Conservation (phyloP, 768 basidiomycete species). For the Peribolospora baueri region DNA sequence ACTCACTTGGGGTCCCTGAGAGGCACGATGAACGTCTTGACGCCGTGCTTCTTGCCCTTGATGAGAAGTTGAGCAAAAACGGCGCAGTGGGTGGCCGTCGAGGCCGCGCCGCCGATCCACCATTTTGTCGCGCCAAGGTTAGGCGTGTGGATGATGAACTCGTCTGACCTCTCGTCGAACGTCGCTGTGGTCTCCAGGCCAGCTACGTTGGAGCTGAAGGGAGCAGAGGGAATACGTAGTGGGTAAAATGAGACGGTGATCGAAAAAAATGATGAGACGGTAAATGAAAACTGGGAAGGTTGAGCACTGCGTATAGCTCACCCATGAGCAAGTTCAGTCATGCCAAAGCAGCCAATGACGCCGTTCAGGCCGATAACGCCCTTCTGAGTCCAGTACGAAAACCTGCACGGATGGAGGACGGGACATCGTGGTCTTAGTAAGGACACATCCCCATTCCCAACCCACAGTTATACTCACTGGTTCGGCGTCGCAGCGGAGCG, state of each 20-base stretch:
- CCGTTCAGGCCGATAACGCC: constrained; percentile 24
- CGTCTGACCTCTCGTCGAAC: constrained; percentile 21
- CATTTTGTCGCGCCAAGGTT: constrained; percentile 24
- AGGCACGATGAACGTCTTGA: constrained; percentile 25
- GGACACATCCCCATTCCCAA: constrained; percentile 2
- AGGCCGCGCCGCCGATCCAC: constrained; percentile 25
- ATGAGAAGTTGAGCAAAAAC: constrained; percentile 25
- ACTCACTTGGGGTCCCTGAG: constrained; percentile 18
- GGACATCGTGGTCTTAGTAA: not conserved
- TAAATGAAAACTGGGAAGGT: not conserved
- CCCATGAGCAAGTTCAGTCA: constrained; percentile 13
- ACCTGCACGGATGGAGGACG: not conserved
- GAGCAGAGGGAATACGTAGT: constrained; percentile 4
- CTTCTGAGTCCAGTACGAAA: constrained; percentile 22
- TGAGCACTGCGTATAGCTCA: not conserved
- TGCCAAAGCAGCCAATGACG: constrained; percentile 21
- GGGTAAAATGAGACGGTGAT: not conserved
- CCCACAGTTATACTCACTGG: constrained; percentile 14
- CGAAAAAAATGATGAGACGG: not conserved
- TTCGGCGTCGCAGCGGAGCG: constrained; percentile 21
- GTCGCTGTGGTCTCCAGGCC: constrained; percentile 26
- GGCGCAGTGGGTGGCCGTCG: constrained; percentile 24
- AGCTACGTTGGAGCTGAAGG: constrained; percentile 23
- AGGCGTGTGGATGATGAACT: constrained; percentile 25
- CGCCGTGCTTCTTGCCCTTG: constrained; percentile 22